Base-by-base conservation (phyloP, 306 rosid species). In the Ormosia emarginata region DNA sequence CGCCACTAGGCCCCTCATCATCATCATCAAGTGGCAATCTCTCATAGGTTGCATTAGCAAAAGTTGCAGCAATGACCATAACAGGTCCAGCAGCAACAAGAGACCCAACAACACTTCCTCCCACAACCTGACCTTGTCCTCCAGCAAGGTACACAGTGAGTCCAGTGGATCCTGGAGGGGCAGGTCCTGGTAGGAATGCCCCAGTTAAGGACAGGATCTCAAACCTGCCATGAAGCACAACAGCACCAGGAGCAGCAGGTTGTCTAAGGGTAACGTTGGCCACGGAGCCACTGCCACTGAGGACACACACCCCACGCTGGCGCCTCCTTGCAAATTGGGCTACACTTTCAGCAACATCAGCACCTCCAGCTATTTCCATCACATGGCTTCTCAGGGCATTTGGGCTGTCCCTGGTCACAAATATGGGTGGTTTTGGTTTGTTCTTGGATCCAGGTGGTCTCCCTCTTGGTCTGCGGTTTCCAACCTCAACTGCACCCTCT, bases 391-490 rank as follows among this genome's bases (percentile, higher is more conserved):
- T 81, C 4, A 96, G 93, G 10, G 97, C 94, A 83, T 96, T 92
- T 67, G 99, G 99, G 75, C 92, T 92, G 66, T 96, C 98, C 3
- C 97, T 75, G 4, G 97, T 92, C 3, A 96, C 94, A 7, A 96
- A 92, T 82, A 96, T 92, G 2, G 99, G 99, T 1, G 98, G 99
- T 81, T 92, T 96, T 0, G 97, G 98, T 52, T 94, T 93, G 88
- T 96, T 96, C 64, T 93, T 96, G 49, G 99, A 93, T 47, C 99
- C 99, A 0, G 99, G 92, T 8, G 99, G 99, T 1, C 99, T 87
- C 36, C 99, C 99, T 53, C 99, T 80, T 8, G 97, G 98, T 53
- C 99, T 80, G 1, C 97, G 86, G 24, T 49, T 83, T 41, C 99
- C 97, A 18, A 89, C 79, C 18, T 92, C 98, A 0, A 96, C 97